Conservation (phyloP, 2,329 filamentous ascomycete genomes). For the Nemania abortiva region DNA sequence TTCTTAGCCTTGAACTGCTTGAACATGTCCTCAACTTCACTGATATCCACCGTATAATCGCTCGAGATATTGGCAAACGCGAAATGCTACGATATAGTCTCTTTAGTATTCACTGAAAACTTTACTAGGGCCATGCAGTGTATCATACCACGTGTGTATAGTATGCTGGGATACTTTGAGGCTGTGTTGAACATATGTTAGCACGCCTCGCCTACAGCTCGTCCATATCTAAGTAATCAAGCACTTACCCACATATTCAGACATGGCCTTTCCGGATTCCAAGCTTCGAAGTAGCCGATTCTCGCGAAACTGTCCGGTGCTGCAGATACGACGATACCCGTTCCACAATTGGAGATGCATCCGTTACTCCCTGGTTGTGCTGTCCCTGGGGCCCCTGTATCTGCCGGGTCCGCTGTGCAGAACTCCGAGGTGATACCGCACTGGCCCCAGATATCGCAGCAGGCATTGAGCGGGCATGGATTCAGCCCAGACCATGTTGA, state of each 20-base stretch:
- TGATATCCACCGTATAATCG: not conserved
- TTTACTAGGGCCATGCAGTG: not conserved
- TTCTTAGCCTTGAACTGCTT: not conserved
- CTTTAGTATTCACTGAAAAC: not conserved
- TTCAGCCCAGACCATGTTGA: constrained; percentile 26
- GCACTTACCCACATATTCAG: not conserved
- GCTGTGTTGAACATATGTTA: not conserved
- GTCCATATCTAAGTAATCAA: not conserved
- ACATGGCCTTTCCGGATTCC: not conserved
- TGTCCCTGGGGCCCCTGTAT: constrained; percentile 21
- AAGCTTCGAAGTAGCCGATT: constrained; percentile 7
- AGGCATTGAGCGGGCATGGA: constrained; percentile 29
- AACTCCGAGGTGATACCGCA: constrained; percentile 43
- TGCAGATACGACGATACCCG: constrained; percentile 2
- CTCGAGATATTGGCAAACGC: not conserved
- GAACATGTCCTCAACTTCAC: not conserved
- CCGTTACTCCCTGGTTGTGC: not conserved
- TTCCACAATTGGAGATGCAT: constrained; percentile 12
- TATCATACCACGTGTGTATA: constrained; percentile 3
- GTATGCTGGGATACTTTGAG: not conserved
- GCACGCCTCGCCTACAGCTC: not conserved
- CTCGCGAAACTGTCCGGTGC: not conserved
- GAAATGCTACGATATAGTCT: not conserved
- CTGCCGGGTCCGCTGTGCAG: not conserved
- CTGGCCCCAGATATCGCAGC: constrained; percentile 27